Evolutionary conservation across 495 filamentous ascomycete genomes (phyloP).

Genomic region (Podospora didyma): DNA sequence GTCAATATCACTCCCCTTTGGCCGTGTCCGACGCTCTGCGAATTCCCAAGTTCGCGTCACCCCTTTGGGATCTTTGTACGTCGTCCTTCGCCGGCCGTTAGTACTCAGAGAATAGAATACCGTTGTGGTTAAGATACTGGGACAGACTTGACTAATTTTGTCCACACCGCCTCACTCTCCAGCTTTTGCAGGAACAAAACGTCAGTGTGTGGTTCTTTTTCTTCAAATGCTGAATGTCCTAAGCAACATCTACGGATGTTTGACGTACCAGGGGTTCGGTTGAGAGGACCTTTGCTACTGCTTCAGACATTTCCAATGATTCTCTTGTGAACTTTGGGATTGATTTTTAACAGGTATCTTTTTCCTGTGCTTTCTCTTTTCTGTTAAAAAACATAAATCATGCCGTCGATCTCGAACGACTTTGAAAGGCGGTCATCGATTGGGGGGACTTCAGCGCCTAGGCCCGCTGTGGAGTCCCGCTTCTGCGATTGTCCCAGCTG

Average conservation of each 20-base stretch:
- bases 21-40: slow-evolving; percentile 71
- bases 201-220: slow-evolving; percentile 1
- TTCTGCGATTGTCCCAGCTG: neutral
- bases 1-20: slow-evolving; percentile 67
- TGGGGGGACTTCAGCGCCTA: too few relatives aligned
- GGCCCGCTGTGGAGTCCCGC: slow-evolving; percentile 6
- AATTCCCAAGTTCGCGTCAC: slow-evolving; percentile 75
- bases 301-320: slow-evolving; percentile 8
- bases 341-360: too few relatives aligned
- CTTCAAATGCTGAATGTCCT: neutral
- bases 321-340: too few relatives aligned
- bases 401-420: too few relatives aligned
- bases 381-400: too few relatives aligned
- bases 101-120: neutral
- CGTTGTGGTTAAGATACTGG: neutral
- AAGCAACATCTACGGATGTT: too few relatives aligned
- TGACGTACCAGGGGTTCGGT: slow-evolving; percentile 32
- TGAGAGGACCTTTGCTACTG: slow-evolving; percentile 20
- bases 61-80: slow-evolving; percentile 67
- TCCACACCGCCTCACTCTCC: slow-evolving; percentile 67
- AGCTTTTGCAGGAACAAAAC: slow-evolving; percentile 22
- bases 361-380: too few relatives aligned
- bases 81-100: slow-evolving; percentile 49
- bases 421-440: too few relatives aligned
- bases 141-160: slow-evolving; percentile 43